These are phyloP conservation scores for Blastocystis sp. DNA, from an alignment of 352 stramenopile species.

Conservation along the genomic window DNA sequence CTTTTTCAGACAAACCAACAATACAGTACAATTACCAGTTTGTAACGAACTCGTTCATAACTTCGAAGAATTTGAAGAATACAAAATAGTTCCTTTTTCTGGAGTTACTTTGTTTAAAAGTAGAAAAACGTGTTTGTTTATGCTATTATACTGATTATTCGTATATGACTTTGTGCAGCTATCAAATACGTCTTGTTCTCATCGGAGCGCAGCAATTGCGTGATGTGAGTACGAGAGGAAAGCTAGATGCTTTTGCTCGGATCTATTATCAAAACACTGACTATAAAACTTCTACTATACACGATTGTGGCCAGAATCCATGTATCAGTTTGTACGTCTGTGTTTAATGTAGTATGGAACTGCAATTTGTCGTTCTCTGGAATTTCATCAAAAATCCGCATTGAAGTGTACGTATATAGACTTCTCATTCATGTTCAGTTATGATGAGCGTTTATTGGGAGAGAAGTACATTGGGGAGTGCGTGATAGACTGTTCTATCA, in stretches of 20 bases:
- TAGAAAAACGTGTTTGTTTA: not conserved
- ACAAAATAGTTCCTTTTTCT: not conserved
- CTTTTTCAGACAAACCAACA: too few species aligned
- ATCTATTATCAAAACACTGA: slow-evolving; percentile 1
- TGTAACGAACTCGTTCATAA: too few species aligned
- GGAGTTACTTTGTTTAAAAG: not conserved
- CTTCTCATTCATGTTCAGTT: not conserved
- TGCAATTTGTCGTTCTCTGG: slow-evolving; percentile 10
- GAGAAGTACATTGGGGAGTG: slow-evolving; percentile 21
- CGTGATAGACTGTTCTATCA: not conserved
- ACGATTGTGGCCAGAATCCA: slow-evolving; percentile 14
- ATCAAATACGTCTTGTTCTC: slow-evolving; percentile 2
- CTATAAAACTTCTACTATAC: slow-evolving; percentile 24
- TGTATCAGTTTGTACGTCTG: not conserved
- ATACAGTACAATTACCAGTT: too few species aligned
- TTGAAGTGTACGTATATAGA: not conserved
- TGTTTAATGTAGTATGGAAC: not conserved
- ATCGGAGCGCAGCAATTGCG: slow-evolving; percentile 16
- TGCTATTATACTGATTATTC: not conserved
- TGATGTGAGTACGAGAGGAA: slow-evolving; percentile 19
- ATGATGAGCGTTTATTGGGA: not conserved
- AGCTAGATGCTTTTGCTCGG: not conserved
- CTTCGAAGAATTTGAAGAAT: not conserved
- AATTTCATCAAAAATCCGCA: not conserved
- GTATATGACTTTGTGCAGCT: not conserved